Percentiles rank a stretch among this genome's conserved stretches.
These are phyloP conservation scores for Sanghuangporus weigelae DNA, from an alignment of 1,284 basidiomycete species.

Conservation along the genomic window DNA sequence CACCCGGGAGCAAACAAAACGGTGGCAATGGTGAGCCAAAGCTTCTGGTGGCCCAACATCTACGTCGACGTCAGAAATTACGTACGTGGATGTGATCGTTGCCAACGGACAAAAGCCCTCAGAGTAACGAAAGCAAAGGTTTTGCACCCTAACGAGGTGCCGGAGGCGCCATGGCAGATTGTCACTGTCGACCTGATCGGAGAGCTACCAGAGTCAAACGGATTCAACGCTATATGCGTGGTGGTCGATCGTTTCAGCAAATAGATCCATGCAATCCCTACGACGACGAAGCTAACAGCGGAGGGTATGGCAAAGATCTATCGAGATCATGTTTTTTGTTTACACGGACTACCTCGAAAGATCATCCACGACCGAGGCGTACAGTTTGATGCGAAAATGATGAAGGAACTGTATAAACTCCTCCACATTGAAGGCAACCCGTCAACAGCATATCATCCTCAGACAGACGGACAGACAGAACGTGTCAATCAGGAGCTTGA, in stretches of 20 bases:
- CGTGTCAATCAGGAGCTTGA: not conserved
- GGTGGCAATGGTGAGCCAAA: too few relatives aligned
- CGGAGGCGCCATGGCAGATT: too few relatives aligned
- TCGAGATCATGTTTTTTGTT: not conserved
- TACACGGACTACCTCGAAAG: not conserved
- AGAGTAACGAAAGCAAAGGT: too few relatives aligned
- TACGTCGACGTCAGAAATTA: not conserved
- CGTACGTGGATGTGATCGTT: too few relatives aligned
- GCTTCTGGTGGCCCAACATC: too few relatives aligned
- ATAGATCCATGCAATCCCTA: not conserved
- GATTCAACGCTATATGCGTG: too few relatives aligned
- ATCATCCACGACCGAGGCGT: not conserved
- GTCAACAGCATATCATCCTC: constrained; percentile 29
- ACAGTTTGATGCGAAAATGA: not conserved
- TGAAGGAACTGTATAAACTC: not conserved
- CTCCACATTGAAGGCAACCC: not conserved
- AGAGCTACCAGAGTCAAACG: too few relatives aligned
- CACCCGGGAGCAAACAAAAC: too few relatives aligned
- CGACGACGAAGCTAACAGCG: not conserved
- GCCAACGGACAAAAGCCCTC: too few relatives aligned
- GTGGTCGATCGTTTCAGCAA: not conserved
- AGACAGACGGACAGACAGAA: constrained; percentile 16
- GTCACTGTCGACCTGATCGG: too few relatives aligned
- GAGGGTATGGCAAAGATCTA: not conserved
- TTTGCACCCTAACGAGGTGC: too few relatives aligned